Evolutionary conservation across 768 basidiomycete genomes (phyloP), one percentile per base, ranked within the genome.

Genomic region (Suillus spraguei): DNA sequence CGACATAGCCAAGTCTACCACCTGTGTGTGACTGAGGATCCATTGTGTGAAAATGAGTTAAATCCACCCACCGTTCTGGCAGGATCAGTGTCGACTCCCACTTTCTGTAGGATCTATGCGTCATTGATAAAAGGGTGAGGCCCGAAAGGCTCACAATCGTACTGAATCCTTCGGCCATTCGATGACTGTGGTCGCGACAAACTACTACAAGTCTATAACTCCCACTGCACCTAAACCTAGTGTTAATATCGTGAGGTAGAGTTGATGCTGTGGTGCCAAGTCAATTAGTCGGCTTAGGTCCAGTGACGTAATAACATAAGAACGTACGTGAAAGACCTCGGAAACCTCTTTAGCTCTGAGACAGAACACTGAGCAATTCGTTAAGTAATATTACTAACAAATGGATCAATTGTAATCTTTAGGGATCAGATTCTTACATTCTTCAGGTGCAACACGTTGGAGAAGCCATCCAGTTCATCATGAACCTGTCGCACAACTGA

Each of bases 1-100:
- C 36, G 76, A 77, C 83, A 86, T 85, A 1, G 82, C 83, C 55
- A 83, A 67, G 55, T 86, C 84, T 35, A 71, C 64, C 7, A 85
- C 76, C 83, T 85, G 61, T 32, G 46, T 41, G 22, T 8, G 17
- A 54, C 42, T 62, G 13, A 63, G 47, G 44, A 50, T 13, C 42
- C 7, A 41, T 17, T 4, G 14, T 38, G 10, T 20, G 11, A 11
- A 33, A 35, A 28, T 16, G 33, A 32, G 9, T 41, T 63, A 44
- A 42, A 5, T 36, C 11, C 17, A 42, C 73, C 71, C 64, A 84
- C 84, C 33, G 84, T 85, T 68, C 82, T 77, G 36, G 83, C 82
- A 56, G 74, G 72, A 64, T 84, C 84, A 28, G 28, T 28, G 69
- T 83, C 82, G 33, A 85, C 78, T 39, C 82, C 83, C 4, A 50